Percentiles rank a stretch among this genome's conserved stretches.
Conservation (phyloP, 1,284 basidiomycete species). For the Ganoderma sinense region DNA sequence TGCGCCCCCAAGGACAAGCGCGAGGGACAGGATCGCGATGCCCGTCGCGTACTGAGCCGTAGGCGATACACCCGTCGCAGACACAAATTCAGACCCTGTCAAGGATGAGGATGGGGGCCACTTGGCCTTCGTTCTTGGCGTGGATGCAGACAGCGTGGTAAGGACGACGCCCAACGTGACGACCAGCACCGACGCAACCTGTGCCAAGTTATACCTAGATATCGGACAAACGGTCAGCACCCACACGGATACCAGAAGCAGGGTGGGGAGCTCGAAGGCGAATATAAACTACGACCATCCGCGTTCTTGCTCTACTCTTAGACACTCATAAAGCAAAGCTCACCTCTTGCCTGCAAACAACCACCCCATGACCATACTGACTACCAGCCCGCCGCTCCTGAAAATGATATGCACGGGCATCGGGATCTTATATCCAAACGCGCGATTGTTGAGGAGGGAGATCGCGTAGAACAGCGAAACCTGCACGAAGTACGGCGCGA, state of each 20-base stretch:
- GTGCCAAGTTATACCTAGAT: conserved; percentile 69
- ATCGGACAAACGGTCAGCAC: background rate
- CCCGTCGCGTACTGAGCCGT: conserved; percentile 69
- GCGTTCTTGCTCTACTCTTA: too few relatives aligned
- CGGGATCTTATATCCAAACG: conserved; percentile 87
- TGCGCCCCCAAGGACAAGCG: conserved; percentile 83
- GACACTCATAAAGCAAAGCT: conserved; percentile 27
- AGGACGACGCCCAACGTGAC: conserved; percentile 87
- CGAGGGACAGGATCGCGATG: conserved; percentile 76
- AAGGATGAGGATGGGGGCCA: background rate
- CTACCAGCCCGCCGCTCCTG: conserved; percentile 87
- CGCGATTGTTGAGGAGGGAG: conserved; percentile 90
- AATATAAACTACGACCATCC: background rate
- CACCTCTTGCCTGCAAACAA: conserved; percentile 65
- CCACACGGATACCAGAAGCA: background rate
- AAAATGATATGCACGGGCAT: conserved; percentile 97
- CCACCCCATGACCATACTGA: conserved; percentile 82
- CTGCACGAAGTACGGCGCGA: conserved; percentile 81
- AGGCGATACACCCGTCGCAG: background rate
- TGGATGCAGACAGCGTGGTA: conserved; percentile 81
- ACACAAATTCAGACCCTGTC: background rate
- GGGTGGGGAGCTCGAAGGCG: background rate
- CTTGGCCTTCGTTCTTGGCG: conserved; percentile 25
- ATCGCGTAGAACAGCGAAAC: conserved; percentile 85
- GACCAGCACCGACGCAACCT: conserved; percentile 77